Evolutionary conservation across 257 asterid genomes (phyloP), one percentile per base, ranked within the genome.

Genomic region (Schizonepeta tenuifolia): DNA sequence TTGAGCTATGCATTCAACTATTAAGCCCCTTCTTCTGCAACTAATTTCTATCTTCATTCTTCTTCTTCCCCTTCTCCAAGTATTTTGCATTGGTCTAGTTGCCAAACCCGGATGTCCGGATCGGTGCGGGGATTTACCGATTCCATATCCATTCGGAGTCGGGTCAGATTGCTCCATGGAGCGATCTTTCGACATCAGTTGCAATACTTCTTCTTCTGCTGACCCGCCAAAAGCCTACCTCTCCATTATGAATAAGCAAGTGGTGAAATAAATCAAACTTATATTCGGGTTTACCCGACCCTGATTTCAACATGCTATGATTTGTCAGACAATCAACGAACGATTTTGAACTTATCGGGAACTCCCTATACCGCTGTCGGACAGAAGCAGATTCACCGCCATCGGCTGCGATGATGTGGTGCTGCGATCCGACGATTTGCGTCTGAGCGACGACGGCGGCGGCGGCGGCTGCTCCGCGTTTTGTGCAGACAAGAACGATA

Each of bases 61-160:
- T 3, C 67, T 18, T 3, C 17, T 10, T 1, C 17, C 67, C 18
- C 49, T 18, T 4, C 5, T 31, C 36, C 36, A 31, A 9, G 26
- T 13, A 15, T 60, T 44, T 17, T 2, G 43, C 10, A 9, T 17
- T n/a, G 6, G 3, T 14, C 14, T 5, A 24, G 17, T 2, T 13
- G n/a, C 5, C 0, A 62, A 36, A 38, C 50, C 33, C 5, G 33
- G 46, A 3, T 62, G 50, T 33, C 50, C 33, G 6, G 6, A 5
- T 9, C n/a, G 9, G 21, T 62, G 67, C 13, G 67, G 67, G 12
- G 17, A 62, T 10, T 14, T 61, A 5, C 20, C 67, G 33, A 38
- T 61, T 9, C 33, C 49, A 38, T 61, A 61, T 17, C 67, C 67
- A 11, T 61, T 61, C 50, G 67, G 66, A 70, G 18, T 70, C 46